These are phyloP conservation scores for Botrytis cinerea DNA, from an alignment of 2,329 filamentous ascomycete species.

Conservation along the genomic window DNA sequence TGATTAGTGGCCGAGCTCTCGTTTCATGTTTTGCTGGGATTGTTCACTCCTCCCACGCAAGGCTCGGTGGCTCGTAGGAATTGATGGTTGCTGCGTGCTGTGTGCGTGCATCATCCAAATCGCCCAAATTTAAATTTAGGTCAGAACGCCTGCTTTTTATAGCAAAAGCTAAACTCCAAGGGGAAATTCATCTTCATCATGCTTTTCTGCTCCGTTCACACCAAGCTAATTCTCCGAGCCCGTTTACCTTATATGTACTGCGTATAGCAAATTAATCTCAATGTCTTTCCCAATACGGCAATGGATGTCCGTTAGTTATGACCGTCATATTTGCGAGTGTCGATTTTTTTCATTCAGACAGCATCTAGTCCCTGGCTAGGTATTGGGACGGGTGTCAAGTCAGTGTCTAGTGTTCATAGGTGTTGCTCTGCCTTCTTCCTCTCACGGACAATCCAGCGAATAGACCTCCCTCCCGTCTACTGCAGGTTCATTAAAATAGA, in stretches of 20 bases:
- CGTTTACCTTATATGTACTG: background rate
- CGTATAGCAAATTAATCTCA: background rate
- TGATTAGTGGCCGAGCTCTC: conserved; percentile 1
- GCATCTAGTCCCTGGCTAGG: background rate
- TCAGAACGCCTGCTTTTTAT: background rate
- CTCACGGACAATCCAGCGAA: background rate
- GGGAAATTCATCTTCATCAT: background rate
- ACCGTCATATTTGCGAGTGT: background rate
- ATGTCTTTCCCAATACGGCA: background rate
- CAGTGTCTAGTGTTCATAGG: background rate
- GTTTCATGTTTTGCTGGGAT: conserved; percentile 25
- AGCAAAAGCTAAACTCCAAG: background rate
- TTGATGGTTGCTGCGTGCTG: background rate
- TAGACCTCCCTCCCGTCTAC: background rate
- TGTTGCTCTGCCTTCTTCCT: background rate
- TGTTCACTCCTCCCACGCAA: background rate
- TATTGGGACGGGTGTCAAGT: background rate
- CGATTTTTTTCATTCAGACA: background rate
- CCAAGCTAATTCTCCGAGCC: conserved; percentile 9
- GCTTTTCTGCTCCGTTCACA: background rate
- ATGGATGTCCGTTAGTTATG: background rate
- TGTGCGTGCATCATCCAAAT: background rate
- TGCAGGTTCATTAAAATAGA: background rate
- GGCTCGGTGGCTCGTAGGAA: background rate
- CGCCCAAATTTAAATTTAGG: conserved; percentile 9